Base-by-base conservation (phyloP, 805 yeast genomes). In the Tetrapisispora namnaoensis region DNA sequence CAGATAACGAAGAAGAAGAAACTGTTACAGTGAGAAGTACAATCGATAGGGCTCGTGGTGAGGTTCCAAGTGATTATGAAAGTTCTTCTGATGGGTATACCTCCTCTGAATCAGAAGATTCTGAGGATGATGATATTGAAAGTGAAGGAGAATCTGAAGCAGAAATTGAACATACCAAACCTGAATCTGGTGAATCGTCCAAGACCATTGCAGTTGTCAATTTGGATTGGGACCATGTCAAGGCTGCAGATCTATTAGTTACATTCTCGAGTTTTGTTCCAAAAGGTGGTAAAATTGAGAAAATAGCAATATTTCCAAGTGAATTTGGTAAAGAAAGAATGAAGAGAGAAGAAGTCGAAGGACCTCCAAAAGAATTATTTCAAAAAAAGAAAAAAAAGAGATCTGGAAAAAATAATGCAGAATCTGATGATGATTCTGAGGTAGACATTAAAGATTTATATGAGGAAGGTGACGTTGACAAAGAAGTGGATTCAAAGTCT, bases 181-280 rank as follows among this genome's bases (percentile, higher is more conserved):
- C 93, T n/a, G 89, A 86, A 44, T 83, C 80, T 45, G 95, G 96
- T 42, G 96, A 91, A 2, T 95, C 96, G 30, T 74, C 95, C 1
- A 71, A 70, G 34, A 72, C 86, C 6, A 73, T 93, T 60, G 99
- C 99, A 0, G 96, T 83, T 1, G 98, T 93, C 30, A 93, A 93
- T 61, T 72, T 93, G 77, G 99, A 93, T 63, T 93, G 99, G 99
- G 99, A 93, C 58, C 86, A 93, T 60, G 75, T 93, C n/a, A 77
- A 79, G 42, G 85, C 98, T 0, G 78, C 79, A 4, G 98, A 93
- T 63, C 70, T 91, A 53, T 78, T 86, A 83, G 95, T 95, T 4
- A 83, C 98, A 0, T 88, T 91, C 58, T 70, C 81, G 8, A 80
- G 95, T 48, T 93, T 91, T 68, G 82, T 86, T 21, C 96, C 96